Conservation (phyloP, 129 eudicot species). For the Saposhnikovia divaricata region DNA sequence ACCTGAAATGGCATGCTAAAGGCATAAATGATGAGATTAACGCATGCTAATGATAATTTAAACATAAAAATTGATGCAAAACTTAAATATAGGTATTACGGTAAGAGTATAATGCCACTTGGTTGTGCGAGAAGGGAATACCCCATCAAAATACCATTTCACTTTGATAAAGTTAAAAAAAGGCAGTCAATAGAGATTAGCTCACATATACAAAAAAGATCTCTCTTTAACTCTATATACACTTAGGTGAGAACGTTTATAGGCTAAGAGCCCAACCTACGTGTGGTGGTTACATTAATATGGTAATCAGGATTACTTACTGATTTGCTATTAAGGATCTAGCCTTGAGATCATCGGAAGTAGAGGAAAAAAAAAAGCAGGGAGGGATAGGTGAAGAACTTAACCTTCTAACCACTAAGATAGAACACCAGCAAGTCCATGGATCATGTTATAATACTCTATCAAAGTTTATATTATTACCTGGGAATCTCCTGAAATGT, state of each 20-base stretch:
- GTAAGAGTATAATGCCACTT: neutral
- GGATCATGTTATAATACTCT: neutral
- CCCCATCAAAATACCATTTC: neutral
- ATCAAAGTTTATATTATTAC: slow-evolving; percentile 20
- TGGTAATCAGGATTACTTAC: neutral
- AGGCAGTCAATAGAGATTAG: neutral
- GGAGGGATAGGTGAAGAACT: neutral
- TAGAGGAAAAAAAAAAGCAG: neutral
- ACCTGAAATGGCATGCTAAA: slow-evolving; percentile 44
- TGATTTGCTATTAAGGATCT: neutral
- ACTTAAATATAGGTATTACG: neutral
- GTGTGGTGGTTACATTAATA: neutral
- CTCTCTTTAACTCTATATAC: neutral
- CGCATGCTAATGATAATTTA: neutral
- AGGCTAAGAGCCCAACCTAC: neutral
- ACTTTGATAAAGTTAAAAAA: neutral
- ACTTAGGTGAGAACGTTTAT: neutral
- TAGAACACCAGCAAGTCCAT: neutral
- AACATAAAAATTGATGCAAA: neutral
- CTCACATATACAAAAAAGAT: neutral
- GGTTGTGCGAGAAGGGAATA: neutral
- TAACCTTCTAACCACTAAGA: neutral
- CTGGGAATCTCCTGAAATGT: slow-evolving; percentile 54
- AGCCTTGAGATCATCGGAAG: neutral
- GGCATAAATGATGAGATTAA: slow-evolving; percentile 20